Evolutionary conservation across 1,139 yeast genomes (phyloP), one percentile per base, ranked within the genome.

Genomic region (Hemisphaericaspora xylanilytica): DNA sequence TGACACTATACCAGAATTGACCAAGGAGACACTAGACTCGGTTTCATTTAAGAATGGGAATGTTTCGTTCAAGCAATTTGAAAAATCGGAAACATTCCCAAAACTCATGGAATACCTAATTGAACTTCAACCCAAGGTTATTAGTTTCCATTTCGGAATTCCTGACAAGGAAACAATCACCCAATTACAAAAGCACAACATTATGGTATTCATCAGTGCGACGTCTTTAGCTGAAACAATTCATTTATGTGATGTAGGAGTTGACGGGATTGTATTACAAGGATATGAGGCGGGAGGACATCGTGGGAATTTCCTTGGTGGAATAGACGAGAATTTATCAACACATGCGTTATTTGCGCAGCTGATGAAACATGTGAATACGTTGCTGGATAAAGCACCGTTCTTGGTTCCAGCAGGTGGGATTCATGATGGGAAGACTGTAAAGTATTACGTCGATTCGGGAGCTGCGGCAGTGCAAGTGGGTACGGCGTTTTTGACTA

Each of bases 281-380:
- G 80, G 80, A 0, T 67, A 61, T 50, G 80, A 74, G 49, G 80
- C 80, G 3, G 80, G 80, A 31, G 80, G 80, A 0, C 80, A 75
- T 48, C 52, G 80, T 28, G 81, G 80, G 2, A 67, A 65, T 45
- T 74, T 67, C 41, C 44, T 62, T 8, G 47, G 47, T 3, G 50
- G 47, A 12, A 50, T 47, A 2, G 78, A 72, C 45, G 68, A 61
- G 30, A 53, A 60, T 22, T 51, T 73, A 35, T 50, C 65, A 5
- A 69, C 76, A 0, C 48, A 43, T 33, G 60, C 62, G 0, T 54
- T 73, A 33, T 65, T 67, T 32, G 40, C 43, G 3, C 53, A 48
- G 36, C 60, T 65, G 2, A 49, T 52, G 35, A 35, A 39, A 1
- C 36, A 45, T 11, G 16, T 39, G 13, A 34, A 32, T 12, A 27